Percentiles rank a stretch among this genome's conserved stretches.
These are phyloP conservation scores for Phytophthora tubulina DNA, from an alignment of 352 stramenopile species.

Conservation along the genomic window DNA sequence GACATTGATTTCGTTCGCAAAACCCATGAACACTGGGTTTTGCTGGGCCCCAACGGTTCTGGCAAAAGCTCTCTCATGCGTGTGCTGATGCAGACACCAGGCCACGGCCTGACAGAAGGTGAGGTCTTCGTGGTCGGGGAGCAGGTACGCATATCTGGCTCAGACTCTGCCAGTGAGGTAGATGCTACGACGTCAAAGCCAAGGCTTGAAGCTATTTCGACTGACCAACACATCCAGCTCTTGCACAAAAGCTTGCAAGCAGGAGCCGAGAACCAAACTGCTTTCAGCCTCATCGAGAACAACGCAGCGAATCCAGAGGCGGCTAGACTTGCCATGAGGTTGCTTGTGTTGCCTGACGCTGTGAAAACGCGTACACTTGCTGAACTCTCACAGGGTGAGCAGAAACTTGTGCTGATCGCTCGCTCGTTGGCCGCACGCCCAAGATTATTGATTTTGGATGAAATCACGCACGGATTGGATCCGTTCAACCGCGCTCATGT, in stretches of 20 bases:
- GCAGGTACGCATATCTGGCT: slow-evolving; percentile 16
- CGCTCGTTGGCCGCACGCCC: slow-evolving; percentile 78
- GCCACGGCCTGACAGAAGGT: slow-evolving; percentile 58
- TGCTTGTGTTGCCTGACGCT: slow-evolving; percentile 49
- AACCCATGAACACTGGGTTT: slow-evolving; percentile 68
- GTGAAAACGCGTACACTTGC: slow-evolving; percentile 61
- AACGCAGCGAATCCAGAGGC: slow-evolving; percentile 50
- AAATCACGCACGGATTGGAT: slow-evolving; percentile 94
- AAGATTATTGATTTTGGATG: slow-evolving; percentile 90
- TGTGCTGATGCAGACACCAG: slow-evolving; percentile 69
- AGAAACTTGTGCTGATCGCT: slow-evolving; percentile 93
- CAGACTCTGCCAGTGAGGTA: neutral
- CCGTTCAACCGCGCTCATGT: slow-evolving; percentile 82
- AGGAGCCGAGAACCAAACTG: slow-evolving; percentile 26
- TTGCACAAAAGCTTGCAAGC: slow-evolving; percentile 53
- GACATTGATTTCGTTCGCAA: slow-evolving; percentile 62
- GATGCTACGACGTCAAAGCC: neutral
- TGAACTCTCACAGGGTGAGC: slow-evolving; percentile 91
- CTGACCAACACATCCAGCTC: slow-evolving; percentile 90
- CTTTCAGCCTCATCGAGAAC: slow-evolving; percentile 54
- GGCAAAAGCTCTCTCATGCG: slow-evolving; percentile 84
- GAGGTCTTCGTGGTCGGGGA: slow-evolving; percentile 52
- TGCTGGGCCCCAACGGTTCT: slow-evolving; percentile 78
- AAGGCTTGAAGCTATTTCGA: slow-evolving; percentile 87
- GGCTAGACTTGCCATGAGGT: slow-evolving; percentile 40